Evolutionary conservation across 208 protist species (phyloP).

Genomic region (Leishmania major): DNA sequence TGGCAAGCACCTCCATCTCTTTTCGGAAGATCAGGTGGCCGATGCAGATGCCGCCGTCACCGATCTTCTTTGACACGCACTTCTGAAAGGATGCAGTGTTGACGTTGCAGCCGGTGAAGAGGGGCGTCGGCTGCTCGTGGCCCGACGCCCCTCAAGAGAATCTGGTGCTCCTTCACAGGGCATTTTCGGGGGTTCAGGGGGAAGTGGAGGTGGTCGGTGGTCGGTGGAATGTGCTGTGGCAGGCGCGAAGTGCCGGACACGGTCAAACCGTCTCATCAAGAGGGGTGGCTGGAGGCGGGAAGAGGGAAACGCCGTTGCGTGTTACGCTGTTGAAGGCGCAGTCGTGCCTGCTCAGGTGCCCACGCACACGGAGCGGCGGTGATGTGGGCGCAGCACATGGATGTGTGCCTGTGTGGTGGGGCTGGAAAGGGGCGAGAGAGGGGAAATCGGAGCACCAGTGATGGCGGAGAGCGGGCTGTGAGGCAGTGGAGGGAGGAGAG

Average conservation of each 20-base stretch:
- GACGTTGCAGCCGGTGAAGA: constrained; percentile 34
- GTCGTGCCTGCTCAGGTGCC: not conserved
- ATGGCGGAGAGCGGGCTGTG: not conserved
- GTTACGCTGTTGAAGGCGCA: not conserved
- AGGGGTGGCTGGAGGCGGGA: too few relatives aligned
- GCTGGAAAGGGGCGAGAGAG: not conserved
- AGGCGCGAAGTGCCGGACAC: not conserved
- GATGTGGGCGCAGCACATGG: not conserved
- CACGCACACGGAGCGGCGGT: not conserved
- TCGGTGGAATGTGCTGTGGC: not conserved
- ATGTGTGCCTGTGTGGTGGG: not conserved
- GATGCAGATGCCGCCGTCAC: constrained; percentile 35
- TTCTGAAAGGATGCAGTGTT: constrained; percentile 26
- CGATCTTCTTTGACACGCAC: constrained; percentile 26
- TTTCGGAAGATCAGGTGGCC: constrained; percentile 35
- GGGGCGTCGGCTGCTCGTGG: constrained; percentile 21
- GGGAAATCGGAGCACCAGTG: not conserved
- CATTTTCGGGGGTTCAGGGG: not conserved
- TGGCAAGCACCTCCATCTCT: constrained; percentile 29
- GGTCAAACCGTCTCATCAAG: not conserved
- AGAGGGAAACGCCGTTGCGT: not conserved
- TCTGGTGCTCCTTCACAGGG: constrained; percentile 19
- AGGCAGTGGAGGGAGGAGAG: not conserved
- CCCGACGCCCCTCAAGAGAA: constrained; percentile 23
- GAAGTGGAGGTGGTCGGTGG: too few relatives aligned